Conservation (phyloP, 2,329 filamentous ascomycete genomes). For the Volutella citrinella region DNA sequence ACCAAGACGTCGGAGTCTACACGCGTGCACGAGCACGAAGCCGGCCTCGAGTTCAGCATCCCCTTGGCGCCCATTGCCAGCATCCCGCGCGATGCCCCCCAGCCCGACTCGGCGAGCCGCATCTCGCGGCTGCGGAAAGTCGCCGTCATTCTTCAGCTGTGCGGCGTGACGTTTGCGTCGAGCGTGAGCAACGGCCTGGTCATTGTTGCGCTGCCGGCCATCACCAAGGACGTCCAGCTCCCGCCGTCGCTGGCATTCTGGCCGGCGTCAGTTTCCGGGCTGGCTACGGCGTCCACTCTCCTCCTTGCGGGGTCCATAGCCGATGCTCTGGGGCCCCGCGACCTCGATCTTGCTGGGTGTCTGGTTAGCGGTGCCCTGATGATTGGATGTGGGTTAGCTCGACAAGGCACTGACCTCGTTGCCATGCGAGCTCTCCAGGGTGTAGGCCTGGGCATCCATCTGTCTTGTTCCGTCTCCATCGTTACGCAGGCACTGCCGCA, state of each 20-base stretch:
- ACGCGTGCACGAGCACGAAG: too few species aligned
- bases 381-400: conserved; percentile 26
- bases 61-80: too few species aligned
- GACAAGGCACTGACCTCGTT: conserved; percentile 29
- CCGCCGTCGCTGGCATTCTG: conserved; percentile 29
- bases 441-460: conserved; percentile 29
- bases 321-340: conserved; percentile 30
- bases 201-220: conserved; percentile 35
- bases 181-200: conserved; percentile 23
- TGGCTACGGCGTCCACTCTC: conserved; percentile 31
- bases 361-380: conserved; percentile 25
- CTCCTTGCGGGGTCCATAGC: conserved; percentile 34
- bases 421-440: conserved; percentile 35
- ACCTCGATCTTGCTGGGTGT: conserved; percentile 29
- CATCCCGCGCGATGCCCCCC: too few species aligned
- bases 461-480: conserved; percentile 32
- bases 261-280: conserved; percentile 32
- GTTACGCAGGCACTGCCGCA: conserved; percentile 26
- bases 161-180: conserved; percentile 9
- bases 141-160: conserved; percentile 8
- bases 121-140: conserved; percentile 6
- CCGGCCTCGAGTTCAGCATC: too few species aligned
- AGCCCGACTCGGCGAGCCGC: too few species aligned
- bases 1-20: too few species aligned
- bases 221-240: conserved; percentile 32